phyloP scores from a whole-genome alignment of 306 rosid genomes.

The Lathyrus sativus region DNA sequence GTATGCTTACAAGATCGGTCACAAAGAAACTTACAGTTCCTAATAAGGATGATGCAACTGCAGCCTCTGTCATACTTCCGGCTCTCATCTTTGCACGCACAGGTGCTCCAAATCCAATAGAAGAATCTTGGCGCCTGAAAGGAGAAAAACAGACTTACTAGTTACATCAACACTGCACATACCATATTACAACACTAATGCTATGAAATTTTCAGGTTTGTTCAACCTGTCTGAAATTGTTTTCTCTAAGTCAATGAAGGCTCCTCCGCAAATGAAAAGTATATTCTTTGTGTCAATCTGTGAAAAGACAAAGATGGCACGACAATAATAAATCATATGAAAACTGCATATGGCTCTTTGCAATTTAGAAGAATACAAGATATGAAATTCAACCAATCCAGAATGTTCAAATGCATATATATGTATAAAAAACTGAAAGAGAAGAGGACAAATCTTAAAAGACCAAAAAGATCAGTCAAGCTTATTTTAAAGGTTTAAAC shows the following conservation, averaged over 20 bases:
- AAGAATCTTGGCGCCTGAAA: conserved; percentile 88
- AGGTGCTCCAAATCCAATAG: conserved; percentile 97
- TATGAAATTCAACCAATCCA: conserved; percentile 25
- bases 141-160: conserved; percentile 28
- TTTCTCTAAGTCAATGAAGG: conserved; percentile 94
- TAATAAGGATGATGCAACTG: conserved; percentile 78
- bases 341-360: conserved; percentile 14
- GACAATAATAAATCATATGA: conserved; percentile 22
- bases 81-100: conserved; percentile 89
- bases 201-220: conserved; percentile 30
- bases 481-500: conserved; percentile 9
- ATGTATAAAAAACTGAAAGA: neutral
- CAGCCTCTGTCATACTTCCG: conserved; percentile 80
- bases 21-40: conserved; percentile 64
- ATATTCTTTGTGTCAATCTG: conserved; percentile 98
- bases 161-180: conserved; percentile 12
- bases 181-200: conserved; percentile 16
- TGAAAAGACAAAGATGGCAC: conserved; percentile 34
- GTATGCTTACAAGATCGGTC: conserved; percentile 29
- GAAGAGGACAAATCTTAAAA: neutral
- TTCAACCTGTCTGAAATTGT: conserved; percentile 95
- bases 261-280: conserved; percentile 98
- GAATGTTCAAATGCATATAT: neutral
- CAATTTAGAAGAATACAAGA: conserved; percentile 26
- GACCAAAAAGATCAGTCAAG: conserved; percentile 1